Conservation (phyloP, 1,284 basidiomycete genomes). For the Moesziomyces antarcticus region DNA sequence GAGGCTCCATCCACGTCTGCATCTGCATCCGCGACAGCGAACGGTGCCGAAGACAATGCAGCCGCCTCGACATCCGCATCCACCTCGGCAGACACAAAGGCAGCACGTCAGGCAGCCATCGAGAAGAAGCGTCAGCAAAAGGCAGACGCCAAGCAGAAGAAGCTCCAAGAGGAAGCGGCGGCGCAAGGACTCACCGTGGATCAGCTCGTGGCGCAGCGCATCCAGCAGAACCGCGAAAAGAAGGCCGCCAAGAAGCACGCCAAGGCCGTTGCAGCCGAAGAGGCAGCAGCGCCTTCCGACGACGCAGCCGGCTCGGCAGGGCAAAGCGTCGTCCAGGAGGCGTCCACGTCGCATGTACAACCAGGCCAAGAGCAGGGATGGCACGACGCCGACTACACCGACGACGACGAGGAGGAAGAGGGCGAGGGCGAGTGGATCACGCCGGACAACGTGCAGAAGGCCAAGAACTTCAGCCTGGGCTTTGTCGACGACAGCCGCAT, state of each 20-base stretch:
- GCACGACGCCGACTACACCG: constrained; percentile 73
- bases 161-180: constrained; percentile 32
- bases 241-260: constrained; percentile 47
- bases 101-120: constrained; percentile 31
- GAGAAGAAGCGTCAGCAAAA: constrained; percentile 46
- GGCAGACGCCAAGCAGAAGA: constrained; percentile 32
- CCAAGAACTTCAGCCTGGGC: constrained; percentile 89
- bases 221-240: constrained; percentile 34
- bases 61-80: constrained; percentile 14
- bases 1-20: background rate
- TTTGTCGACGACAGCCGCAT: constrained; percentile 62
- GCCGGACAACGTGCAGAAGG: constrained; percentile 83
- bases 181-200: constrained; percentile 31
- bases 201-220: constrained; percentile 32
- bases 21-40: constrained; percentile 1
- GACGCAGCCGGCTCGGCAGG: background rate
- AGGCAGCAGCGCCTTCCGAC: background rate
- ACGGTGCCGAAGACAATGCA: constrained; percentile 13
- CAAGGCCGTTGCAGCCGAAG: constrained; percentile 13
- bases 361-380: constrained; percentile 25
- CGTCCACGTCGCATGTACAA: constrained; percentile 6
- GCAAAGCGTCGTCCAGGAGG: constrained; percentile 1
- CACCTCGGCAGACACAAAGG: constrained; percentile 8
- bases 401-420: constrained; percentile 74
- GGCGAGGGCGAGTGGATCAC: constrained; percentile 87